Base-by-base conservation (phyloP, 345 rosid species). In the Psidium guajava region DNA sequence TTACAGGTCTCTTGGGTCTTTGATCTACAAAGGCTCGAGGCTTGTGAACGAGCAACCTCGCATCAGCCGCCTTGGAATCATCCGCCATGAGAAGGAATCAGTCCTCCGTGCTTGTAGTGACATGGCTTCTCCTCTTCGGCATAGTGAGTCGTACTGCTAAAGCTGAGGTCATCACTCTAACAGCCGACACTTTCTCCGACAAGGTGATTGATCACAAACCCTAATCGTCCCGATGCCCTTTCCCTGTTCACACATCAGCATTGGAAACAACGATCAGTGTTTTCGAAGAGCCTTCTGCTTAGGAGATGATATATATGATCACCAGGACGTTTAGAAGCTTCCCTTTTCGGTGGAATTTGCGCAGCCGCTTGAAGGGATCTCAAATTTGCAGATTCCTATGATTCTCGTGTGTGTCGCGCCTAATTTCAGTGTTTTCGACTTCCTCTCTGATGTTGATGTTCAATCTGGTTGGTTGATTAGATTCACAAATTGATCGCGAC, bases 101-200 rank as follows among this genome's bases (percentile, higher is more conserved):
- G 87, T 73, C 85, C 54, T 88, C 86, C 73, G 36, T 85, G 84
- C 42, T 85, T 53, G 20, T 88, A 0, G 47, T 75, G 8, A 73
- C 86, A 47, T 86, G 92, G 81, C 3, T 91, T 47, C 80, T 94
- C 59, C 82, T 91, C 11, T 53, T 90, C 58, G 87, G 61, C 83
- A 77, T 89, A 21, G 51, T 87, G 18, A 80, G 85, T 22, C 85
- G 40, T 20, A 28, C 86, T 42, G 51, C 90, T 82, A 16, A 53
- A 82, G 93, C 98, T 11, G 99, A 96, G 92, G 98, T 97, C 85
- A 92, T 97, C 84, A 91, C 96, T 85, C 93, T 96, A 86, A 96
- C 95, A 3, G 94, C 94, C 6, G 98, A 96, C 83, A 97, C 98
- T 69, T 97, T 96, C 93, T 92, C 96, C 54, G 99, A 95, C 91